Conservation (phyloP, 768 basidiomycete genomes). For the Trametes elegans region DNA sequence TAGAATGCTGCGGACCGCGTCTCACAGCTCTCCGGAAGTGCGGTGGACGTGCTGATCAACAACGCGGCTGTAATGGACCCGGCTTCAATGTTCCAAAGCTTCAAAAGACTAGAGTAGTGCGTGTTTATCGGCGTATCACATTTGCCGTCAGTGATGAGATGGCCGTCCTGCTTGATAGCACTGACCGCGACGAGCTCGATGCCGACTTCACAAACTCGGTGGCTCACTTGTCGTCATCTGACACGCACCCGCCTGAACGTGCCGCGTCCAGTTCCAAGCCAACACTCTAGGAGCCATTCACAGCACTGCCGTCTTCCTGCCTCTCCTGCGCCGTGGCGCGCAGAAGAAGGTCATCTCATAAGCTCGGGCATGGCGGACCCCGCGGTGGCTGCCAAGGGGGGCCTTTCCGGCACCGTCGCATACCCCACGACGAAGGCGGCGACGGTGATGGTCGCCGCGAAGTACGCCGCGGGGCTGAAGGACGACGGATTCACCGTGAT, state of each 20-base stretch:
- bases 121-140: too few relatives aligned
- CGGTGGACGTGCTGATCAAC: conserved; percentile 35
- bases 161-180: neutral
- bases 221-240: neutral
- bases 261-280: conserved; percentile 29
- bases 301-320: conserved; percentile 37
- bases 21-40: too few relatives aligned
- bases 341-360: conserved; percentile 36
- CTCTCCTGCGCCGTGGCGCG: conserved; percentile 33
- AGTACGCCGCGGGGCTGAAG: conserved; percentile 34
- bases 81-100: too few relatives aligned
- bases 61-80: conserved; percentile 32
- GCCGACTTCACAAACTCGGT: conserved; percentile 9
- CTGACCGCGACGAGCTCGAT: conserved; percentile 9
- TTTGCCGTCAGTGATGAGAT: too few relatives aligned
- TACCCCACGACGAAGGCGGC: conserved; percentile 41
- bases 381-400: conserved; percentile 23
- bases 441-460: conserved; percentile 37
- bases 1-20: too few relatives aligned
- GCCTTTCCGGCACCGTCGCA: conserved; percentile 13
- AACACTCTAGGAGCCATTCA: conserved; percentile 39
- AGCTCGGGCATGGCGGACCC: conserved; percentile 31
- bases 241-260: too few relatives aligned
- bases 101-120: too few relatives aligned
- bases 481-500: conserved; percentile 35